Base-by-base conservation (phyloP, 371 early-diverging fungal species). In the Haplosporangium sp. region DNA sequence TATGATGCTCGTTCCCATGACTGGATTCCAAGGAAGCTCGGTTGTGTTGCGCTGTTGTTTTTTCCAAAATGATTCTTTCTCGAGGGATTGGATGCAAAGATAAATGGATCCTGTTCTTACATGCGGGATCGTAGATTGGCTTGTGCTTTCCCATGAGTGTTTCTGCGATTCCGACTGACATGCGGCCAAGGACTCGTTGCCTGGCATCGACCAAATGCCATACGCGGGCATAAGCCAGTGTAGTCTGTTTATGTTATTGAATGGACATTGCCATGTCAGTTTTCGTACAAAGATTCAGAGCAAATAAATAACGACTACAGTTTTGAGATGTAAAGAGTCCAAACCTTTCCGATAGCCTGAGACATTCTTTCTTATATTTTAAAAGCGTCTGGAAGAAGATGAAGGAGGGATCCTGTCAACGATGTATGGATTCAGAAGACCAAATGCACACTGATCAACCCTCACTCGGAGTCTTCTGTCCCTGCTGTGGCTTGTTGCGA, bases 141-240 rank as follows among this genome's bases (percentile, higher is more conserved):
- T 98, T 98, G 84, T 98, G 95, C 82, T 99, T 97, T 55, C 99
- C 99, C 89, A 96, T 92, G 55, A 99, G 91, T 8, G 96, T 95
- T n/a, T 93, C 92, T 60, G 95, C 94, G 61, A 98, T 93, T 47
- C 91, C 86, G 43, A 93, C 90, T 12, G 97, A 92, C 81, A 99
- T 86, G 55, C 93, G 90, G 18, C 98, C 98, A 45, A 99, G 89
- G 18, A 94, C 86, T 82, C 95, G 90, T 62, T 94, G 95, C 66
- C 91, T 90, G 16, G 96, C 96, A 83, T 98, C 98, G 53, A 97
- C 97, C 42, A 95, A 83, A 84, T 98, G 98, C 98, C 98, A 99
- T 45, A 96, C 91, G 59, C 96, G 89, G 59, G 96, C 94, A 73
- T 95, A 95, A 16, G 96, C 95, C 71, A 97, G 85, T 29, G 95